Conservation (phyloP, 116 monocot species). For the Trichopus zeylanicus region DNA sequence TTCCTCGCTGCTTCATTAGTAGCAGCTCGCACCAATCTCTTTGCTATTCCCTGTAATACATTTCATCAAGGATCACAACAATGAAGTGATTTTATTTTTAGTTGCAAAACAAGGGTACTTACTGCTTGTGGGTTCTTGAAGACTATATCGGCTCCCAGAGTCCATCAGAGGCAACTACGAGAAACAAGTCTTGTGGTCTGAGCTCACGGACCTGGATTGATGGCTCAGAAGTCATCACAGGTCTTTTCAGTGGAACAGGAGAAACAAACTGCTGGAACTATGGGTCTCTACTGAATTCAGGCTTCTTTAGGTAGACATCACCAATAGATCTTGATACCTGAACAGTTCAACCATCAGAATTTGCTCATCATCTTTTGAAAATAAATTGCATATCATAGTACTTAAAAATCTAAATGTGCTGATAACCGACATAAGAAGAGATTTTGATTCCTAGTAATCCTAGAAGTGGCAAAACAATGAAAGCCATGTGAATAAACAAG, state of each 20-base stretch:
- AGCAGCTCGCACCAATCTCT: slow-evolving; percentile 50
- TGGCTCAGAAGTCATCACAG: slow-evolving; percentile 77
- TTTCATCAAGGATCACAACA: not conserved
- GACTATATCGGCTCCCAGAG: slow-evolving; percentile 87
- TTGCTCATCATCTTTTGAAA: no score
- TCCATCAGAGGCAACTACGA: slow-evolving; percentile 93
- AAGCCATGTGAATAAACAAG: no score
- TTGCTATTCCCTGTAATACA: slow-evolving; percentile 53
- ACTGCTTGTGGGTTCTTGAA: slow-evolving; percentile 72
- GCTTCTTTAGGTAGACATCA: slow-evolving; percentile 89
- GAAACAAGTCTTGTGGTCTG: slow-evolving; percentile 55
- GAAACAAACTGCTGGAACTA: slow-evolving; percentile 53
- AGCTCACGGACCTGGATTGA: slow-evolving; percentile 43
- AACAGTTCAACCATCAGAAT: slow-evolving; percentile 2
- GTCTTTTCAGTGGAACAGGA: slow-evolving; percentile 56
- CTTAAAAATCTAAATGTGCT: no score
- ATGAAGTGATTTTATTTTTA: not conserved
- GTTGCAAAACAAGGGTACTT: slow-evolving; percentile 16
- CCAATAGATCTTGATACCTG: slow-evolving; percentile 95
- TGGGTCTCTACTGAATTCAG: slow-evolving; percentile 65
- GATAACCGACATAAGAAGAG: no score
- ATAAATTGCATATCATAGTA: no score
- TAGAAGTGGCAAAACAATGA: no score
- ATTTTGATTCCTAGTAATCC: no score
- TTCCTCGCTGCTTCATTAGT: slow-evolving; percentile 51